Conservation (phyloP, 2,329 filamentous ascomycete species). For the Botrytis squamosa region DNA sequence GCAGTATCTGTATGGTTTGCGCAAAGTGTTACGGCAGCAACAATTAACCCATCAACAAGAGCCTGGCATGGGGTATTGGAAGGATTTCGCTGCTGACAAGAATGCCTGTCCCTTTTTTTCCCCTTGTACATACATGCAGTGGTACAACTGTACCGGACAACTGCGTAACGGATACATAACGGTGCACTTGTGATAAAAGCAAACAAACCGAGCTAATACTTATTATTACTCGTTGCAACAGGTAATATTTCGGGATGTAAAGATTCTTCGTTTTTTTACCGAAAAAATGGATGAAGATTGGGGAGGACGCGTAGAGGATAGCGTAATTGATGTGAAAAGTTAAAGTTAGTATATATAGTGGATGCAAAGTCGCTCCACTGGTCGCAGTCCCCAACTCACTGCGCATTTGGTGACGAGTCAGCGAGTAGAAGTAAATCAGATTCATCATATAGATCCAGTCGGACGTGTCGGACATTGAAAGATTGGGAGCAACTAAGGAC, state of each 20-base stretch:
- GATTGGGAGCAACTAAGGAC: not conserved
- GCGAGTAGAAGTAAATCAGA: not conserved
- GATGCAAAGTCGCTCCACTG: not conserved
- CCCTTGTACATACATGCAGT: not conserved
- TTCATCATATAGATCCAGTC: not conserved
- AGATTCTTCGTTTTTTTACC: not conserved
- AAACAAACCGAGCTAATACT: not conserved
- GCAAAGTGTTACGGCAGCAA: not conserved
- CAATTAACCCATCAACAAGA: not conserved
- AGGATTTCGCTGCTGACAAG: conserved; percentile 1
- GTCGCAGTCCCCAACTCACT: not conserved
- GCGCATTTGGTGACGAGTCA: conserved; percentile 3
- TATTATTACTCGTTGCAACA: not conserved
- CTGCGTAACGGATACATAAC: not conserved
- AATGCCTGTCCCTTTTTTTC: not conserved
- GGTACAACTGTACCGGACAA: not conserved
- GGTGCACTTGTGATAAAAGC: too few relatives aligned
- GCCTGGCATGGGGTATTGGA: not conserved
- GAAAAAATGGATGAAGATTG: not conserved
- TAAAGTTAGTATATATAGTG: conserved; percentile 1
- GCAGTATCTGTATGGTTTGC: not conserved
- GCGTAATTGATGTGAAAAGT: conserved; percentile 17
- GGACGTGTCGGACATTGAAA: not conserved
- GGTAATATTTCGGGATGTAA: not conserved
- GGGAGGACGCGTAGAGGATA: conserved; percentile 11